phyloP scores from a whole-genome alignment of 345 rosid species.

The Adansonia digitata region DNA sequence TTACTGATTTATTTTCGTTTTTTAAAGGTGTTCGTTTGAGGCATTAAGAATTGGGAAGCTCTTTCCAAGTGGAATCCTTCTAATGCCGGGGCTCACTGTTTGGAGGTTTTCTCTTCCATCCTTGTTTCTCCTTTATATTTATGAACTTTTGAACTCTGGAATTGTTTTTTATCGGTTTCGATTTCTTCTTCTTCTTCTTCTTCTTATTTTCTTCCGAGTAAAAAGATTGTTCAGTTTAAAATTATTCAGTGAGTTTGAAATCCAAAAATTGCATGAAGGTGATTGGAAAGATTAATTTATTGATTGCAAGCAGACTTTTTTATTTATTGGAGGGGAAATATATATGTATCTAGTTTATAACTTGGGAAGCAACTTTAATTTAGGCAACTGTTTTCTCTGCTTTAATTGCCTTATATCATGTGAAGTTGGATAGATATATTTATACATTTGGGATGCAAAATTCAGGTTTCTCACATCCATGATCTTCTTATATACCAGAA shows the following conservation, averaged over 20 bases:
- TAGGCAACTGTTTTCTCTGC: background rate
- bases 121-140: background rate
- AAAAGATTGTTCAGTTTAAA: background rate
- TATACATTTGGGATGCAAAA: too few species aligned
- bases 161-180: background rate
- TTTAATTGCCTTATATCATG: background rate
- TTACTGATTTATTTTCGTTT: background rate
- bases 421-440: too few species aligned
- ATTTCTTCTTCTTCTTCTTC: too few species aligned
- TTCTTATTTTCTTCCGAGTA: background rate
- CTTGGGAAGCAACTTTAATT: background rate
- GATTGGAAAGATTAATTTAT: background rate
- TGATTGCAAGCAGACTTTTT: background rate
- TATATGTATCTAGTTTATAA: background rate
- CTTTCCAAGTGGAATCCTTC: slow-evolving; percentile 62
- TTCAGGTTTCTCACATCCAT: too few species aligned
- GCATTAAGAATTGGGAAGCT: slow-evolving; percentile 57
- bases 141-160: background rate
- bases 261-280: background rate
- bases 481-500: background rate
- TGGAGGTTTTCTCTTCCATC: slow-evolving; percentile 46
- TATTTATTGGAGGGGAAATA: background rate
- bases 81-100: slow-evolving; percentile 65
- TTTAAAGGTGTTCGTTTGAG: slow-evolving; percentile 56
- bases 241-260: background rate